Percentiles rank a stretch among this genome's conserved stretches.
phyloP scores from a whole-genome alignment of 768 basidiomycete genomes.

The Phanerochaete sordida region DNA sequence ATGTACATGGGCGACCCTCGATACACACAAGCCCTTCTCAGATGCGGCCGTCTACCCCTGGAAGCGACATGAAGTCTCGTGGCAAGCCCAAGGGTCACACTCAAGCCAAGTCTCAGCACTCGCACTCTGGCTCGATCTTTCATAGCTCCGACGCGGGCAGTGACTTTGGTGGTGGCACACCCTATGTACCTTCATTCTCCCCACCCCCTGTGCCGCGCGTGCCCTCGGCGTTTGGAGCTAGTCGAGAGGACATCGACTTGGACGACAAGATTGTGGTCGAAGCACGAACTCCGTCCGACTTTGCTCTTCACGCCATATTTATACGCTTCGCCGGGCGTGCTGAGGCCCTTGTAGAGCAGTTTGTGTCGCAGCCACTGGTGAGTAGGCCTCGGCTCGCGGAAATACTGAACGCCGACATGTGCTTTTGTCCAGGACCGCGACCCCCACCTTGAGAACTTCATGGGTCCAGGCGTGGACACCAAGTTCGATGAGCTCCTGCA shows the following conservation, averaged over 20 bases:
- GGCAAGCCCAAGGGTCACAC: conserved; percentile 51
- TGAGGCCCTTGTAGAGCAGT: conserved; percentile 75
- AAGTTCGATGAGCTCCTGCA: conserved; percentile 84
- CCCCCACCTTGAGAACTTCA: conserved; percentile 56
- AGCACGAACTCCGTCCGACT: conserved; percentile 83
- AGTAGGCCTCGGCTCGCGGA: conserved; percentile 22
- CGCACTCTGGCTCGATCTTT: conserved; percentile 72
- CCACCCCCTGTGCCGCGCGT: conserved; percentile 81
- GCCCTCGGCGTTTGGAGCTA: conserved; percentile 54
- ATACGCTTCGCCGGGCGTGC: conserved; percentile 80
- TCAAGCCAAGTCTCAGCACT: conserved; percentile 70
- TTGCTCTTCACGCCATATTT: conserved; percentile 84
- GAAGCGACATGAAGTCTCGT: conserved; percentile 39
- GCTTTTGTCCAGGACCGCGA: conserved; percentile 56
- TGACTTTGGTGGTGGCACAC: conserved; percentile 48
- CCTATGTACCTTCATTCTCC: conserved; percentile 40
- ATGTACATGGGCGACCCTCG: conserved; percentile 34
- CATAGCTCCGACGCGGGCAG: conserved; percentile 70
- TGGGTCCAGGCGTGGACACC: conserved; percentile 71
- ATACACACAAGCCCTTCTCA: conserved; percentile 48
- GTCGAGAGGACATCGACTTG: conserved; percentile 42
- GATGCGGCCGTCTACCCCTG: conserved; percentile 60
- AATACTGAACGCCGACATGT: background rate
- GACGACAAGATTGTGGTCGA: conserved; percentile 62
- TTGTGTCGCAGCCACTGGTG: conserved; percentile 67